Conservation (phyloP, 345 rosid genomes). For the Hibiscus mutabilis region DNA sequence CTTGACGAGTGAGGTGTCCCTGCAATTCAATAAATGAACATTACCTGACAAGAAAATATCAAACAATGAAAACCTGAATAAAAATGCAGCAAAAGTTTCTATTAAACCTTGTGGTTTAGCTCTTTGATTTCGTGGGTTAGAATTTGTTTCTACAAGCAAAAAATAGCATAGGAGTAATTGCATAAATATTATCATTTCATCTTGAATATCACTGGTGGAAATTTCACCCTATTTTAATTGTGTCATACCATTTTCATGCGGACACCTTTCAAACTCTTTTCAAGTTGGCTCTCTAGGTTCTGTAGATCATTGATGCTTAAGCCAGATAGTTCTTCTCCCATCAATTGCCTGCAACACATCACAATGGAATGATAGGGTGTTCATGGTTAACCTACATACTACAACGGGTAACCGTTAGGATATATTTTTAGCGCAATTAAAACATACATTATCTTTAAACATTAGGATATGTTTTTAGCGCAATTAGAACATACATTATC, state of each 20-base stretch:
- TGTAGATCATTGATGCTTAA: conserved; percentile 49
- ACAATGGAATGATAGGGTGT: background rate
- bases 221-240: background rate
- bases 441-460: too few relatives aligned
- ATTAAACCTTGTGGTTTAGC: conserved; percentile 49
- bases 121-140: conserved; percentile 49
- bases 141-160: conserved; percentile 45
- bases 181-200: background rate
- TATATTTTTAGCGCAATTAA: too few relatives aligned
- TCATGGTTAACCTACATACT: too few relatives aligned
- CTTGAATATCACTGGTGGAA: background rate
- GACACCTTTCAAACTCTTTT: conserved; percentile 55
- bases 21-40: conserved; percentile 22
- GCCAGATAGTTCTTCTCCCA: conserved; percentile 67
- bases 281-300: conserved; percentile 65
- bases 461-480: too few relatives aligned
- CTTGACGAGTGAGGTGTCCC: conserved; percentile 56
- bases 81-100: background rate
- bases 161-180: background rate
- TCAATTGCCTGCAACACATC: conserved; percentile 33
- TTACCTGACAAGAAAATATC: background rate
- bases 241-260: conserved; percentile 55
- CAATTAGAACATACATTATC: too few relatives aligned
- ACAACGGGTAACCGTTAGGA: too few relatives aligned
- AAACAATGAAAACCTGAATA: background rate